Conservation (phyloP, 2,329 filamentous ascomycete genomes). For the Fusarium torulosum region DNA sequence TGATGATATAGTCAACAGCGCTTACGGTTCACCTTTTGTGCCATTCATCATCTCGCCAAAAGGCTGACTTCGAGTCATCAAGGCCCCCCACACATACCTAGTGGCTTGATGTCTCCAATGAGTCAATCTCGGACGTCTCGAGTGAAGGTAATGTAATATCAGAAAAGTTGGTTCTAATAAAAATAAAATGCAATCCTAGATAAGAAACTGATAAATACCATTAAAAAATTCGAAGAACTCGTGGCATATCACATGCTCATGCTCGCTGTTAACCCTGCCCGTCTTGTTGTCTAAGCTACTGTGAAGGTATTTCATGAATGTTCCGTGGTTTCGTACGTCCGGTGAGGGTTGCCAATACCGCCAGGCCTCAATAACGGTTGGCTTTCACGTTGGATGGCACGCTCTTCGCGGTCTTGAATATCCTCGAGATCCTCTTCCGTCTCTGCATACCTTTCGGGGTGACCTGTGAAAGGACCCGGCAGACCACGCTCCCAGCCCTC, state of each 20-base stretch:
- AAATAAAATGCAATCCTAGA: constrained; percentile 25
- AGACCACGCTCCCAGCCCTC: constrained; percentile 65
- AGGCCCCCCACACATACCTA: constrained; percentile 25
- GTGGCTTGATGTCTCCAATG: constrained; percentile 7
- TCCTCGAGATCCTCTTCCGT: constrained; percentile 65
- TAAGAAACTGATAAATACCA: no score
- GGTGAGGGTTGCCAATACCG: constrained; percentile 62
- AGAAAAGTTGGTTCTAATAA: constrained; percentile 37
- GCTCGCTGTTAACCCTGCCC: constrained; percentile 33
- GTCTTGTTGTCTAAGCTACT: constrained; percentile 19
- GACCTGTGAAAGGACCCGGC: constrained; percentile 64
- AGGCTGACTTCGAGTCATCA: constrained; percentile 37
- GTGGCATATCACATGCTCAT: constrained; percentile 46
- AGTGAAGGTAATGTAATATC: not conserved
- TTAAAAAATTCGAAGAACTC: constrained; percentile 16
- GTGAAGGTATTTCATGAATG: constrained; percentile 11
- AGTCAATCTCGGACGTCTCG: constrained; percentile 25
- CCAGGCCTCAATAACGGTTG: constrained; percentile 64
- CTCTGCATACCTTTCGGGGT: constrained; percentile 65
- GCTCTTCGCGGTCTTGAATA: constrained; percentile 64
- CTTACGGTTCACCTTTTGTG: not conserved
- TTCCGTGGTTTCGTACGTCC: constrained; percentile 54
- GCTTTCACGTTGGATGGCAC: constrained; percentile 63
- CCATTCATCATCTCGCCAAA: constrained; percentile 4
- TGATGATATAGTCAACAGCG: not conserved